Conservation (phyloP, 1,139 yeast genomes). For the Hansenula lynferdii region DNA sequence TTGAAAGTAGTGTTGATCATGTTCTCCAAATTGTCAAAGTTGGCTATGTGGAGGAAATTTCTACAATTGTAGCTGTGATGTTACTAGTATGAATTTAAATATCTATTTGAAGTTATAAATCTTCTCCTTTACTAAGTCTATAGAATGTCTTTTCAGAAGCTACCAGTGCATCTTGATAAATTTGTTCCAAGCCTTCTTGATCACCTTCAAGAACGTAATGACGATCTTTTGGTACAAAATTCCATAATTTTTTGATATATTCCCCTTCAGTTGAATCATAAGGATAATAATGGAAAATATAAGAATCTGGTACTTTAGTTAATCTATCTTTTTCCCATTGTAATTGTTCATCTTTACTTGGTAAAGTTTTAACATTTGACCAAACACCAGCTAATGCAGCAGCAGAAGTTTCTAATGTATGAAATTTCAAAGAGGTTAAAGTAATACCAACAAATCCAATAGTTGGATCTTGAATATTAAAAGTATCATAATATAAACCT, state of each 20-base stretch:
- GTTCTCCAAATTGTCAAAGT: no score
- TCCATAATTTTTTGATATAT: slow-evolving; percentile 23
- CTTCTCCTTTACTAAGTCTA: no score
- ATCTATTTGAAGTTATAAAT: no score
- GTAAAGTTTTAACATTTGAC: slow-evolving; percentile 42
- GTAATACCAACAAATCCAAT: slow-evolving; percentile 50
- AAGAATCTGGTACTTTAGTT: slow-evolving; percentile 17
- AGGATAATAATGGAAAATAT: slow-evolving; percentile 29
- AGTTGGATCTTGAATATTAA: slow-evolving; percentile 51
- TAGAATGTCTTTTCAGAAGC: slow-evolving; percentile 24
- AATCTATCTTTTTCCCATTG: slow-evolving; percentile 17
- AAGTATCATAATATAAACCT: slow-evolving; percentile 47
- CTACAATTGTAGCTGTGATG: no score
- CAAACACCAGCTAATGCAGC: slow-evolving; percentile 54
- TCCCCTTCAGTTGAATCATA: slow-evolving; percentile 22
- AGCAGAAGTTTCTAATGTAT: slow-evolving; percentile 46
- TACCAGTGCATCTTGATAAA: no score
- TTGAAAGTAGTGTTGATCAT: no score
- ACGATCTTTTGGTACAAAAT: slow-evolving; percentile 27
- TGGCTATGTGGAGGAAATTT: no score
- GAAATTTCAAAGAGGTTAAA: slow-evolving; percentile 48
- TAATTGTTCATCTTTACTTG: slow-evolving; percentile 29
- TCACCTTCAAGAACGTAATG: slow-evolving; percentile 23
- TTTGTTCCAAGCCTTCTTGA: no score
- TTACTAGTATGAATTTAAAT: no score